Evolutionary conservation across 371 early-diverging fungal species (phyloP).

Genomic region (Coemansia sp.): DNA sequence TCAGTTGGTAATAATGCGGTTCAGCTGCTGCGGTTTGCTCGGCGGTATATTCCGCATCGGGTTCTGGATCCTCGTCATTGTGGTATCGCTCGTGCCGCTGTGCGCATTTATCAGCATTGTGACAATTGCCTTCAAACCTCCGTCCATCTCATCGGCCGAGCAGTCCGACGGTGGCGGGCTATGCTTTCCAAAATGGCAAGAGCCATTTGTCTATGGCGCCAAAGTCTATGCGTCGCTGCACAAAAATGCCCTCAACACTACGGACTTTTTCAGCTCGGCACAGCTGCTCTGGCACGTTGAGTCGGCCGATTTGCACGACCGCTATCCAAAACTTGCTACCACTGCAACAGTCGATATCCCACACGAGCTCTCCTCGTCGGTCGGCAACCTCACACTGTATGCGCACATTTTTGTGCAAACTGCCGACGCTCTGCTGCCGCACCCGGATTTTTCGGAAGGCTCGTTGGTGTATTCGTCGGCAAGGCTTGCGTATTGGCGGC

Average conservation of each 20-base stretch:
- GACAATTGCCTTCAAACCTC: too few relatives aligned
- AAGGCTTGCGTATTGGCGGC: not conserved
- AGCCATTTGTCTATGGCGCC: not conserved
- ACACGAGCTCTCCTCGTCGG: not conserved
- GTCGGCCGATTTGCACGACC: not conserved
- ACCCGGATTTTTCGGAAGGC: not conserved
- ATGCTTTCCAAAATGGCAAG: not conserved
- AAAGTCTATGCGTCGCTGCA: constrained; percentile 1
- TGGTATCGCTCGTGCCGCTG: too few relatives aligned
- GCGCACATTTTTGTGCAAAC: constrained; percentile 1
- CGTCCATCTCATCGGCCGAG: too few relatives aligned
- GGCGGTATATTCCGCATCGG: too few relatives aligned
- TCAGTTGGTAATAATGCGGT: too few relatives aligned
- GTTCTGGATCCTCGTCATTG: too few relatives aligned
- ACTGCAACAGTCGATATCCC: not conserved
- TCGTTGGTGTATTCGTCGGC: not conserved
- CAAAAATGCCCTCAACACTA: not conserved
- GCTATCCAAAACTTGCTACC: not conserved
- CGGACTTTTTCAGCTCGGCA: constrained; percentile 2
- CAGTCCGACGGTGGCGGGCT: not conserved
- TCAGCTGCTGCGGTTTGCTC: too few relatives aligned
- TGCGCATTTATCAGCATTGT: too few relatives aligned
- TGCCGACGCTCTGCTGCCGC: not conserved
- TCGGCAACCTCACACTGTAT: not conserved
- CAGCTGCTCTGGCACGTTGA: constrained; percentile 6